Conservation (phyloP, 2,329 filamentous ascomycete genomes). For the Aspergillus texensis region DNA sequence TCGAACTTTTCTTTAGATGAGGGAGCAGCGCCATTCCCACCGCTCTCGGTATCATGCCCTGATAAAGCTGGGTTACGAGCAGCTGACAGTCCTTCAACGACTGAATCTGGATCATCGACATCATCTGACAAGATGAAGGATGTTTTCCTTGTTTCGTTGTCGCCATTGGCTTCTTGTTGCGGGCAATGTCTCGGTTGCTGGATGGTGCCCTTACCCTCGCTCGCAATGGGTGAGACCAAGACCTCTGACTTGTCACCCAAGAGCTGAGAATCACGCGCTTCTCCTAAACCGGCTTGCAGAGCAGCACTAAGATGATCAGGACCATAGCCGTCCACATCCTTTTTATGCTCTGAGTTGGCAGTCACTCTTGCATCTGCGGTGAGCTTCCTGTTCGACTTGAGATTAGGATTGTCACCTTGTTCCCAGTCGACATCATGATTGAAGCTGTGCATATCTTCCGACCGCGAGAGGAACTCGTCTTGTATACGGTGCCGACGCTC, state of each 20-base stretch:
- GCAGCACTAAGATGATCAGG: slow-evolving; percentile 73
- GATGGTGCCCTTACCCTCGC: slow-evolving; percentile 66
- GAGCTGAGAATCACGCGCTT: slow-evolving; percentile 71
- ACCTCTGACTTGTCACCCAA: slow-evolving; percentile 69
- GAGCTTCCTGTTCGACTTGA: slow-evolving; percentile 57
- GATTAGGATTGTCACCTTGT: slow-evolving; percentile 59
- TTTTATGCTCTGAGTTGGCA: slow-evolving; percentile 63
- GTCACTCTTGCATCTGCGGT: slow-evolving; percentile 62
- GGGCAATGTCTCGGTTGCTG: slow-evolving; percentile 52
- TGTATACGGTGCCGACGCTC: slow-evolving; percentile 50
- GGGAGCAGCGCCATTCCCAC: slow-evolving; percentile 69
- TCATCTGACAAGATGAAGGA: slow-evolving; percentile 20
- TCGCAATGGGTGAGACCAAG: slow-evolving; percentile 63
- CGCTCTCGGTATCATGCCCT: slow-evolving; percentile 80
- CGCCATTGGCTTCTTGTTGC: slow-evolving; percentile 35
- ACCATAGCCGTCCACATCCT: slow-evolving; percentile 79
- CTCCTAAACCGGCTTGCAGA: slow-evolving; percentile 61
- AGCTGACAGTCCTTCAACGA: slow-evolving; percentile 27
- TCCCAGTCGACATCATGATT: slow-evolving; percentile 74
- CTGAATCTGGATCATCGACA: slow-evolving; percentile 22
- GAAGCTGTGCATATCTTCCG: slow-evolving; percentile 66
- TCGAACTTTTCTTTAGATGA: slow-evolving; percentile 46
- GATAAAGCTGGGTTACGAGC: slow-evolving; percentile 66
- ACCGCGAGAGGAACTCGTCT: slow-evolving; percentile 59
- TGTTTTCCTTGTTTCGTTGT: slow-evolving; percentile 22